Evolutionary conservation across 192 early-diverging fungal genomes (phyloP), one percentile per base, ranked within the genome.

Genomic region (Rhizophagus clarus): DNA sequence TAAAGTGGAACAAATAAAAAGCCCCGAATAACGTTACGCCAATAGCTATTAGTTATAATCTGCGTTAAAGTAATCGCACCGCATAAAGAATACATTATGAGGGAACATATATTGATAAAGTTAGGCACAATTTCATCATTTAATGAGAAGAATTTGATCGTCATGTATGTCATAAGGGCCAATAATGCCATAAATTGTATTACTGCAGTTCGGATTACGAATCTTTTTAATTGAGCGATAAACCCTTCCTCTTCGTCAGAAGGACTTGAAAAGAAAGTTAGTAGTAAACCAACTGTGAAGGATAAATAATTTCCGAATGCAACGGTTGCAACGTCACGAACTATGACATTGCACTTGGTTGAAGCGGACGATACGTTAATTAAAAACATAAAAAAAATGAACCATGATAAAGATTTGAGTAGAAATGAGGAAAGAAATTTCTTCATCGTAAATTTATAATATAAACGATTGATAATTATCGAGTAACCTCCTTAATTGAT

Each of bases 271-370:
- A 70, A 70, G 22, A 70, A 70, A 22, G 68, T 31, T 40, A 70
- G 31, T 12, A 70, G 11, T 70, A 70, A 4, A 34, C 68, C 68
- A 34, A 26, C 3, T 34, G 68, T 31, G 31, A 70, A 70, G 2
- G 68, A 70, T 70, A 70, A 70, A 70, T 70, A 70, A 70, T 70
- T 70, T 32, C 31, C 68, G 31, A 70, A 70, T 70, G 68, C 68
- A 40, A 70, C 4, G 0, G 8, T 14, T 70, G 68, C 24, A 4
- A 70, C 68, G 31, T 40, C 20, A 31, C 20, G 31, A 70, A 34
- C 31, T 70, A 70, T 31, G 68, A 17, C 9, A 0, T 34, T 10
- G 68, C 68, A 70, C 31, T 40, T 22, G 15, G 68, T 70, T n/a
- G 68, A 70, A 29, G 68, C 68, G 68, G 24, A 34, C 11, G 42